Base-by-base conservation (phyloP, 75 land plant species). In the Pseudotsuga menziesii region DNA sequence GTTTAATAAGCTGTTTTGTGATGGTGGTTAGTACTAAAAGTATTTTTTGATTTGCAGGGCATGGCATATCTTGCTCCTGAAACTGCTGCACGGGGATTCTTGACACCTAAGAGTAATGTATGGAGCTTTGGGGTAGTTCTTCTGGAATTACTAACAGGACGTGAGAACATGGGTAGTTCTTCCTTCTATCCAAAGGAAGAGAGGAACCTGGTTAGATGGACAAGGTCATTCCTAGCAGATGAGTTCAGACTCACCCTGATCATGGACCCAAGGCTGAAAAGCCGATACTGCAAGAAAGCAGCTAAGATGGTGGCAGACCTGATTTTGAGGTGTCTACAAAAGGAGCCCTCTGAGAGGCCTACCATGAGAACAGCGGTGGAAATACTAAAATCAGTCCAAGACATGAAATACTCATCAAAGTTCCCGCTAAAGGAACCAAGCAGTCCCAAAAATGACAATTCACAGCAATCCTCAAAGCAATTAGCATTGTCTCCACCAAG, bases 41-140 rank as follows among this genome's bases (percentile, higher is more conserved):
- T 4, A 32, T 58, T 73, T 25, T 77, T 58, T 75, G 3, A 19
- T 75, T 67, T 87, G 17, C 84, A 92, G 97, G 84, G 78, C 11
- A 56, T 64, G 60, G 86, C 85, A 63, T 90, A 89, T 78, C 78
- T 85, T 64, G 88, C 98, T 22, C 84, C 83, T 14, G 98, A 94
- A 80, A 86, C 94, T 14, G 22, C 80, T 54, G 86, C 83, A 62
- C 86, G 86, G 74, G 90, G 91, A 25, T 44, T 87, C 32, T 77
- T 92, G 0, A 88, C 95, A 12, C 88, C 91, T 6, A 94, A 92
- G 77, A 91, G 98, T 78, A 92, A 97, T 79, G 96, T 92, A 4
- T 97, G 90, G 89, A 92, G 95, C 71, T 97, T 97, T 81, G 99
- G 99, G 17, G 82, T 97, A 25, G 85, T 97, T n/a, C 89, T 97